Evolutionary conservation across 2,329 filamentous ascomycete species (phyloP), one percentile per base, ranked within the genome.

Genomic region (Dactylellina leptospora): DNA sequence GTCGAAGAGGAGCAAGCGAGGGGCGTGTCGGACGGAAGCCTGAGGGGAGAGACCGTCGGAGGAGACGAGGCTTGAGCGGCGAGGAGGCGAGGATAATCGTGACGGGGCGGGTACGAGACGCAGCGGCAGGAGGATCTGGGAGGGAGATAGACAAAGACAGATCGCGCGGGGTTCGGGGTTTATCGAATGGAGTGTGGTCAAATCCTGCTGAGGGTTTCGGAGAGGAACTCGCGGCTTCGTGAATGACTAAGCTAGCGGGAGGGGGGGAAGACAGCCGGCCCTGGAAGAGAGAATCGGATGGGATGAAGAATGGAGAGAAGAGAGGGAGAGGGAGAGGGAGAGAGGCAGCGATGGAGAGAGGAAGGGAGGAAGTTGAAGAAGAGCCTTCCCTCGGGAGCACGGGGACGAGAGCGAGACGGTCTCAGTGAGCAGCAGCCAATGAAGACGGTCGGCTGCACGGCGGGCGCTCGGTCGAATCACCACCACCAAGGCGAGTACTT

Each of bases 141-240:
- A 11, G 36, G 18, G 36, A 16, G 36, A n/a, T 16, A 40, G 36
- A 11, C 36, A 40, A n/a, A 16, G 36, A 10, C 44, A 47, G 59
- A 44, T 64, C 59, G 68, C 68, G 68, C 68, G 68, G 68, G 68
- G 68, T 71, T 55, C 36, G 53, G 66, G 22, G 66, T 64, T 72
- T 11, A 20, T 45, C 40, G 20, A 45, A 45, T 20, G 11, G 18
- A 62, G 30, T 45, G 30, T 62, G 58, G 59, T 72, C 66, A 72
- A 72, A 72, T 72, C 68, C 68, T 72, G 68, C 64, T 42, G 27
- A 20, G 51, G 47, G 23, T 4, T 48, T 51, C 50, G 38, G 51
- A 44, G 44, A 58, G 44, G 47, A 59, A 58, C 53, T 72, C 68
- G 68, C 53, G 59, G 68, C 45, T 62, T 63, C 59, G 25, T 54